Percentiles rank a stretch among this genome's conserved stretches.
phyloP scores from a whole-genome alignment of 495 filamentous ascomycete species.

The Achaetomiella virescens region DNA sequence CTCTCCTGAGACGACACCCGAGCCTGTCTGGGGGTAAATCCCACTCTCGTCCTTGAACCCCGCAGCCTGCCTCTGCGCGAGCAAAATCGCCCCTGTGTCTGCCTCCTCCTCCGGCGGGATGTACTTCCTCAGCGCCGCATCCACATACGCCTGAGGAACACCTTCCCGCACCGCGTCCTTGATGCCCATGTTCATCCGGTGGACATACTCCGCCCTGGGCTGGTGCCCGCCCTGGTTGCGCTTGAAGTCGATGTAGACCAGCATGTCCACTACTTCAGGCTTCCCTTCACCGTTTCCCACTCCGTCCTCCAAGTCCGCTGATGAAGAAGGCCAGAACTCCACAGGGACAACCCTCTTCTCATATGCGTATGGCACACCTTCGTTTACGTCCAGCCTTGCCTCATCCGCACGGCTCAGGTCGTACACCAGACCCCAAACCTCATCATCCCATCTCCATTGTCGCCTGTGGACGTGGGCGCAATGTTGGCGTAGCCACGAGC shows the following conservation, averaged over 20 bases:
- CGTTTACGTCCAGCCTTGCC: slow-evolving; percentile 27
- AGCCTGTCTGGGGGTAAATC: neutral
- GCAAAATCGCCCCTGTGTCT: neutral
- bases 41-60: neutral
- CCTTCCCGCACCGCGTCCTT: slow-evolving; percentile 30
- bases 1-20: neutral
- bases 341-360: slow-evolving; percentile 26
- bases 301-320: neutral
- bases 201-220: slow-evolving; percentile 32
- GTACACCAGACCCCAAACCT: slow-evolving; percentile 40
- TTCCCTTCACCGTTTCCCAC: no score
- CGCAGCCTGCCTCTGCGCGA: slow-evolving; percentile 12
- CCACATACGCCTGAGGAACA: slow-evolving; percentile 29
- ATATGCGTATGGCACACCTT: slow-evolving; percentile 35
- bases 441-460: slow-evolving; percentile 7
- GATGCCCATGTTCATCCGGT: slow-evolving; percentile 35
- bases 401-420: slow-evolving; percentile 30
- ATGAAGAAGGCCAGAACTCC: slow-evolving; percentile 9
- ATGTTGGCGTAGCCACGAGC: slow-evolving; percentile 39
- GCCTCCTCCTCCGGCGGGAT: slow-evolving; percentile 16
- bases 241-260: slow-evolving; percentile 37
- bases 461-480: slow-evolving; percentile 4
- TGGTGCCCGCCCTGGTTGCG: slow-evolving; percentile 7
- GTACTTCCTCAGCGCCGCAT: slow-evolving; percentile 20
- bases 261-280: slow-evolving; percentile 16